phyloP scores from a whole-genome alignment of 495 filamentous ascomycete species.

The Tirmania nivea region DNA sequence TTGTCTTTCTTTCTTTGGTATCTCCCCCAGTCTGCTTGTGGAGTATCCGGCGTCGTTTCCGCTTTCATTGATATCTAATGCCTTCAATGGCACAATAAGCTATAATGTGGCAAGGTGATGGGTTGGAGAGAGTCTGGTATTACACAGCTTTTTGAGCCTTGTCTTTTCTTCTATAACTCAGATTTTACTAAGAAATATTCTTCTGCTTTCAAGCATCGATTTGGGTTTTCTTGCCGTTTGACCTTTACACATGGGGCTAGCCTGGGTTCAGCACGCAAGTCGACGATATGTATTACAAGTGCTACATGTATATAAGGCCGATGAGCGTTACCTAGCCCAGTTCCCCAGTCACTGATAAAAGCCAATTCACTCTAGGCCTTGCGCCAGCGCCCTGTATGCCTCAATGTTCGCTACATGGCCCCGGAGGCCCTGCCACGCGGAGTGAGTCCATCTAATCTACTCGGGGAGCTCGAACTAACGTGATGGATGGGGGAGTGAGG shows the following conservation, averaged over 20 bases:
- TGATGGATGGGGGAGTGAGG: too few species aligned
- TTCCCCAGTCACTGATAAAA: background rate
- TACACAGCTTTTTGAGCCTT: background rate
- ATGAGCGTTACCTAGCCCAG: too few species aligned
- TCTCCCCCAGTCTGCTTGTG: background rate
- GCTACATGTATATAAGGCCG: background rate
- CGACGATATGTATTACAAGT: background rate
- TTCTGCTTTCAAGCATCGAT: background rate
- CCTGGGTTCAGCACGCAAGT: background rate
- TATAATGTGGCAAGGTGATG: background rate
- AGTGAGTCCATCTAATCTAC: too few species aligned
- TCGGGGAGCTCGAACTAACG: too few species aligned
- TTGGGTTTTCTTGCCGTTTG: background rate
- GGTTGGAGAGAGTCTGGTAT: background rate
- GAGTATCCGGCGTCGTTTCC: background rate
- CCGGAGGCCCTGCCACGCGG: background rate
- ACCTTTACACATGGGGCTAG: background rate
- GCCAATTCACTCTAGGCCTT: constrained; percentile 5
- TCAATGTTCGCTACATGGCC: background rate
- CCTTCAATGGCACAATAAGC: background rate
- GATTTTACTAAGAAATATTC: background rate
- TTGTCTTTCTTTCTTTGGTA: background rate
- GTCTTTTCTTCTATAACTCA: background rate
- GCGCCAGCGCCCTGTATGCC: background rate
- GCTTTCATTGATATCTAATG: background rate